Evolutionary conservation across 441 rosid species (phyloP), one percentile per base, ranked within the genome.

Genomic region (Euphorbia celastroides): DNA sequence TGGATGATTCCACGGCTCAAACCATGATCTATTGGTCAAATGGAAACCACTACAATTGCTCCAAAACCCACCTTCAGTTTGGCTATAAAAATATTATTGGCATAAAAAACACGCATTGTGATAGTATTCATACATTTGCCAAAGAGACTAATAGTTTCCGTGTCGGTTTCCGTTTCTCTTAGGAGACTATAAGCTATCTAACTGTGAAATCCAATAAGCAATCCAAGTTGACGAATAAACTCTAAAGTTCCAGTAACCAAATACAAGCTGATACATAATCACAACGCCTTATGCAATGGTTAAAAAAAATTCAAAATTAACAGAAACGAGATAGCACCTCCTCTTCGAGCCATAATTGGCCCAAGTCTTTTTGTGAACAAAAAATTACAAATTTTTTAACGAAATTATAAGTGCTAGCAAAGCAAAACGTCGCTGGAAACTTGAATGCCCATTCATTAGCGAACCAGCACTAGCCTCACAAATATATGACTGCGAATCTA

Each of bases 71-170:
- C n/a, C n/a, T n/a, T n/a, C n/a, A n/a, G n/a, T n/a, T n/a, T 57
- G 44, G 36, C 11, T 28, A 31, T 14, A 27, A 13, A 22, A 32
- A 34, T 9, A 31, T n/a, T n/a, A n/a, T 23, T 57, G 27, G 51
- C 51, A 57, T 28, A 41, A 44, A 8, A 46, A 54, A 16, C 0
- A 22, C 27, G 22, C 32, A 41, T 54, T 34, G 12, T 28, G 28
- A 14, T 28, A 36, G 19, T 54, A 11, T 56, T 62, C 46, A 68
- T 57, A 70, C 54, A 57, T 34, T 28, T 65, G 57, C 20, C 56
- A 26, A 60, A 50, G 44, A 51, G n/a, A n/a, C n/a, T n/a, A n/a
- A n/a, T n/a, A n/a, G n/a, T n/a, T n/a, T n/a, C n/a, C n/a, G n/a
- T n/a, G n/a, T n/a, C n/a, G n/a, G n/a, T n/a, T n/a, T n/a, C n/a